Conservation (phyloP, 78 protist species). For the Emiliania huxleyi region DNA sequence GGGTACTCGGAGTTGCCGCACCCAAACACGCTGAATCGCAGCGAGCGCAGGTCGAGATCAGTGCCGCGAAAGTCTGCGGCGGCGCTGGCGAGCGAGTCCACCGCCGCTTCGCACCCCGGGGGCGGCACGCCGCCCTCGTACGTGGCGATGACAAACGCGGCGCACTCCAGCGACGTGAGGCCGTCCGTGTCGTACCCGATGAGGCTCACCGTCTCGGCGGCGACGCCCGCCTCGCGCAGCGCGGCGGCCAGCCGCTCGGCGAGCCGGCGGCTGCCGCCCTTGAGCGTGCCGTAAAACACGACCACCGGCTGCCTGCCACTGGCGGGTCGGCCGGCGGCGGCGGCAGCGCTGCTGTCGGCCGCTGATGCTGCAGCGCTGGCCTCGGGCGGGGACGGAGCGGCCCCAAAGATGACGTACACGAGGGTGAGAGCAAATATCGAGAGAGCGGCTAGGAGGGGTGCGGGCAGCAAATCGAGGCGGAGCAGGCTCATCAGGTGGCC, state of each 20-base stretch:
- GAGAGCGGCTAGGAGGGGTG: too few species aligned
- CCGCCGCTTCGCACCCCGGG: neutral
- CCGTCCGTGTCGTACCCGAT: neutral
- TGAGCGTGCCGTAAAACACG: neutral
- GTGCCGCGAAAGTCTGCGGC: slow-evolving; percentile 32
- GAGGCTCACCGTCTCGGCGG: neutral
- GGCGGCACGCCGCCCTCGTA: slow-evolving; percentile 58
- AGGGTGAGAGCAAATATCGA: too few species aligned
- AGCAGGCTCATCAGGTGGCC: too few species aligned
- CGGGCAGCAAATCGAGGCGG: too few species aligned
- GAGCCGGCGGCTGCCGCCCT: neutral
- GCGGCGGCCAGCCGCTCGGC: neutral
- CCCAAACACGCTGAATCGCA: slow-evolving; percentile 59
- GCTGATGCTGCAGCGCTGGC: too few species aligned
- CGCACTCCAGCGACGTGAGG: neutral
- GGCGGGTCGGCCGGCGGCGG: too few species aligned
- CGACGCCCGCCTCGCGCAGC: neutral
- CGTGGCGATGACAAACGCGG: slow-evolving; percentile 45
- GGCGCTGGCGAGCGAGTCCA: neutral
- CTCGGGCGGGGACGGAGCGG: too few species aligned
- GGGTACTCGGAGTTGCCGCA: slow-evolving; percentile 51
- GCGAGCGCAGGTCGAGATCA: neutral
- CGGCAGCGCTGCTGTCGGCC: too few species aligned
- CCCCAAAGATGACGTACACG: too few species aligned
- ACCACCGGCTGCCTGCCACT: neutral